Percentiles rank a stretch among this genome's conserved stretches.
Evolutionary conservation across 768 basidiomycete species (phyloP).

Genomic region (Serendipita indica): DNA sequence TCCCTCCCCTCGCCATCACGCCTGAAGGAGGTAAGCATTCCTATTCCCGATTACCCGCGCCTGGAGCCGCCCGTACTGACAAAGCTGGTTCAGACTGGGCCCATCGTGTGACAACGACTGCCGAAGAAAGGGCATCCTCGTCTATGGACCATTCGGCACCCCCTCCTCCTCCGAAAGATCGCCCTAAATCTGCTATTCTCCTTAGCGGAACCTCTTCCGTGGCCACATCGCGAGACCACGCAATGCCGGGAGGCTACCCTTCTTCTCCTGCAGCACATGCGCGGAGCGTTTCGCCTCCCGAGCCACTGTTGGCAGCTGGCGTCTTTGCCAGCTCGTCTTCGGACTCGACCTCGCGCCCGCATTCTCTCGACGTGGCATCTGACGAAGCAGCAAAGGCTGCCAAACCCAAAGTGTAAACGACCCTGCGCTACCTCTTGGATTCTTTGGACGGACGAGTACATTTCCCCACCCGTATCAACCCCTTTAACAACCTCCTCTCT

Average conservation of each 20-base stretch:
- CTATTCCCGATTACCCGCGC: not conserved
- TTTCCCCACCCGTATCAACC: too few relatives aligned
- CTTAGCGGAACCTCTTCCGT: not conserved
- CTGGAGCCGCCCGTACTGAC: not conserved
- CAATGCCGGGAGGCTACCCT: not conserved
- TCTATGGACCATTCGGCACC: not conserved
- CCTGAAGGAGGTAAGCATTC: too few relatives aligned
- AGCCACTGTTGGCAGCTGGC: not conserved
- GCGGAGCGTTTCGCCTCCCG: slow-evolving; percentile 3
- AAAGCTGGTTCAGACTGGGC: not conserved
- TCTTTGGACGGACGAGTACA: too few relatives aligned
- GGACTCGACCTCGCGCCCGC: not conserved
- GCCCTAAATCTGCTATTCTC: not conserved
- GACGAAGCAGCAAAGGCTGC: too few relatives aligned
- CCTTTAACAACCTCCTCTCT: too few relatives aligned
- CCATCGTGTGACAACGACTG: not conserved
- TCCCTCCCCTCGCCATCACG: not conserved
- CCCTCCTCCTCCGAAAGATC: not conserved
- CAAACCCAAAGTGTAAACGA: too few relatives aligned
- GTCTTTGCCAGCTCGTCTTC: not conserved
- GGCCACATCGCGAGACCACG: too few relatives aligned
- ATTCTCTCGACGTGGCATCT: too few relatives aligned
- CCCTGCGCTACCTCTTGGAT: too few relatives aligned
- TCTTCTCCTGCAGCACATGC: not conserved
- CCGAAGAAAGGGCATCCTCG: not conserved